phyloP scores from a whole-genome alignment of 352 stramenopile species.

The Phytophthora nicotianae region DNA sequence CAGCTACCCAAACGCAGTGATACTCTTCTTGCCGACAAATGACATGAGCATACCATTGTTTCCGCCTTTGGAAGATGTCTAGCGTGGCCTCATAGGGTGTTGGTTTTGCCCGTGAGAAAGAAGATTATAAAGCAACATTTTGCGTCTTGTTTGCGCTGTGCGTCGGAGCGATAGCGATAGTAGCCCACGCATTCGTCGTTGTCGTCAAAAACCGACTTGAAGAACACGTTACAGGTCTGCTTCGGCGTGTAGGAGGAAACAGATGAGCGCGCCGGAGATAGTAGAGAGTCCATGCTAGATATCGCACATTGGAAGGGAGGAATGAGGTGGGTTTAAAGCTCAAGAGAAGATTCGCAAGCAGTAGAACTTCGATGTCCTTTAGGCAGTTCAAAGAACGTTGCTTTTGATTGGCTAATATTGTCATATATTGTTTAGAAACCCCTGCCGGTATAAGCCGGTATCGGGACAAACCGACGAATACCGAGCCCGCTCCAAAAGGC shows the following conservation, averaged over 20 bases:
- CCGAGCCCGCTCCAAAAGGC: no score
- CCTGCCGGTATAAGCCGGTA: no score
- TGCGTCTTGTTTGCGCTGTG: not conserved
- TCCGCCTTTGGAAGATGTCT: not conserved
- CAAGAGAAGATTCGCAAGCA: no score
- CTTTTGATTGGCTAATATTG: not conserved
- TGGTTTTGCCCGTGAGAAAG: not conserved
- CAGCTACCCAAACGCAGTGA: not conserved
- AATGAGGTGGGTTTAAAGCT: not conserved
- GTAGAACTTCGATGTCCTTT: no score
- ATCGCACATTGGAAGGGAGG: not conserved
- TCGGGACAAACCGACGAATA: no score
- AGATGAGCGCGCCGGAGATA: not conserved
- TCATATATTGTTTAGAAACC: no score
- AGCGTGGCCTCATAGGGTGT: not conserved
- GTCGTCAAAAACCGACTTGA: not conserved
- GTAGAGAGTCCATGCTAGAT: not conserved
- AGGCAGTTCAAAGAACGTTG: no score
- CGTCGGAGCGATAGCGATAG: not conserved
- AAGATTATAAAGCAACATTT: not conserved
- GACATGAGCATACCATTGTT: not conserved
- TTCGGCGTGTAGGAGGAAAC: not conserved
- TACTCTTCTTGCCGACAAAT: not conserved
- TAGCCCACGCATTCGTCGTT: not conserved
- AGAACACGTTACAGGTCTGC: not conserved